Base-by-base conservation (phyloP, 768 basidiomycete genomes). In the Boletus tomentosulus region DNA sequence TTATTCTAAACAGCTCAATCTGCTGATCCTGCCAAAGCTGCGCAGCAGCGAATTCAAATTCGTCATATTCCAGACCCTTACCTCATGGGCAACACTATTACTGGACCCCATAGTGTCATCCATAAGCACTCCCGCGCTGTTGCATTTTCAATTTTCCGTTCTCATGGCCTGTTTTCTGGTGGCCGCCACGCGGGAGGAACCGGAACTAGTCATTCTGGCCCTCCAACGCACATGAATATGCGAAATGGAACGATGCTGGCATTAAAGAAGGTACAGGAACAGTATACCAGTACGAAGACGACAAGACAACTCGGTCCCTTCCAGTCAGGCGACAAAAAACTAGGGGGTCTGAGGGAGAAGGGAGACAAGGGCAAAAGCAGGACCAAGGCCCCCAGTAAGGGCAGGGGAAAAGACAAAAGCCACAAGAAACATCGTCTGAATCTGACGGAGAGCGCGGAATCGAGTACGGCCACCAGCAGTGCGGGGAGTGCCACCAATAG, bases 71-170 rank as follows among this genome's bases (percentile, higher is more conserved):
- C 76, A 25, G 82, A 80, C 57, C 76, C 77, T 0, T 79, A 73
- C 55, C 67, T 72, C n/a, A 68, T 66, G 31, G 71, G 64, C 5
- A 76, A 74, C 34, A 70, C 67, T 6, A 71, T 68, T 31, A 77
- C 76, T 33, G 85, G 87, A 1, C 87, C 89, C 0, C 73, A 76
- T 24, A 77, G 81, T 33, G 83, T 86, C 50, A 82, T 92, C 31
- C 91, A 92, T 69, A 89, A 88, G 59, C 90, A 92, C 64, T 89
- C 90, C 1, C 83, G 86, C 51, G 86, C 86, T 4, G 71, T 80
- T 30, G 90, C 87, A 1, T 91, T 90, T 69, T 90, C 89, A 0
- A 81, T 92, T 46, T 85, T 86, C 67, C 81, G 90, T 44, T 80
- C 81, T 51, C 82, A 86, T 50, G 46, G 48, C 22, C 39, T 65